Percentiles rank a stretch among this genome's conserved stretches.
These are phyloP conservation scores for Lichtheimia hyalospora DNA, from an alignment of 371 early-diverging fungal species.

Conservation along the genomic window DNA sequence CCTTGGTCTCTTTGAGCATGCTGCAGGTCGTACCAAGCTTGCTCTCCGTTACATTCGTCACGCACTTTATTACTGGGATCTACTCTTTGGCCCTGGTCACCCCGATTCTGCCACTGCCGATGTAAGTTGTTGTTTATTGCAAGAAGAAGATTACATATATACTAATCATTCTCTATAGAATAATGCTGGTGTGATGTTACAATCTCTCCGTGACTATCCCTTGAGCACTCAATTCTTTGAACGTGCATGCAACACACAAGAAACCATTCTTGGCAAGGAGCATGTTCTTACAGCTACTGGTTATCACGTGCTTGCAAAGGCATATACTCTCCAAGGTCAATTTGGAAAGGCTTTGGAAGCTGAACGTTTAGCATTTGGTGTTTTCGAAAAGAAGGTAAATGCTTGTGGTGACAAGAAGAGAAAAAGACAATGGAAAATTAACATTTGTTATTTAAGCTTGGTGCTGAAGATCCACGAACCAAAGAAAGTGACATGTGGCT, in stretches of 20 bases:
- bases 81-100: constrained; percentile 76
- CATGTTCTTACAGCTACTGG: constrained; percentile 74
- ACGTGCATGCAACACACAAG: constrained; percentile 71
- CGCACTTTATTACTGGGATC: constrained; percentile 81
- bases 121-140: constrained; percentile 40
- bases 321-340: constrained; percentile 72
- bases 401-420: neutral
- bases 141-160: neutral
- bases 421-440: neutral
- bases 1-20: constrained; percentile 86
- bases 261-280: constrained; percentile 69
- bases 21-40: constrained; percentile 71
- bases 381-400: constrained; percentile 57
- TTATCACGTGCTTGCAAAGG: constrained; percentile 78
- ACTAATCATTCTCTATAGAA: constrained; percentile 40
- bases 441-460: constrained; percentile 38
- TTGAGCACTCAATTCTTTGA: constrained; percentile 73
- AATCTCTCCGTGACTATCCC: constrained; percentile 68
- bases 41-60: constrained; percentile 82
- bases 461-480: constrained; percentile 74
- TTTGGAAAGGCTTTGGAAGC: constrained; percentile 74
- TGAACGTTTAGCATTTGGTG: constrained; percentile 74
- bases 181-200: constrained; percentile 87
- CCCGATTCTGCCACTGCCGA: constrained; percentile 86
- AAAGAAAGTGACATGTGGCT: constrained; percentile 75